These are phyloP conservation scores for Blastobotrys proliferans DNA, from an alignment of 1,139 yeast genomes.

Conservation along the genomic window DNA sequence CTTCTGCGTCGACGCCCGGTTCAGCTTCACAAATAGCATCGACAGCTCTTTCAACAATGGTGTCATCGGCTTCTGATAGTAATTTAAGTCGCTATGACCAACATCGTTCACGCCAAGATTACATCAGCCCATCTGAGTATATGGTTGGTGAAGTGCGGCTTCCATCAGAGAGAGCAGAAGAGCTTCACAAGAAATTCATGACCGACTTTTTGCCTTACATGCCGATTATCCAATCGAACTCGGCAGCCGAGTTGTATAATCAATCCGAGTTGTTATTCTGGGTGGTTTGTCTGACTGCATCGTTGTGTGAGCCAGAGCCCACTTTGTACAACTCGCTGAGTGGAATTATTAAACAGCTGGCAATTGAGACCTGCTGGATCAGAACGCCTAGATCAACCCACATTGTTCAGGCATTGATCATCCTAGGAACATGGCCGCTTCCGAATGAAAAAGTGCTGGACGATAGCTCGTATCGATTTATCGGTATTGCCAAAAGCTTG, in stretches of 20 bases:
- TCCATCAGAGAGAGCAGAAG: slow-evolving; percentile 62
- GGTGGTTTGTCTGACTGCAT: slow-evolving; percentile 85
- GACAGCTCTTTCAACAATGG: slow-evolving; percentile 9
- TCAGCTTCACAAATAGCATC: neutral
- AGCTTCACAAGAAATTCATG: slow-evolving; percentile 66
- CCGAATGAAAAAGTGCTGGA: slow-evolving; percentile 92
- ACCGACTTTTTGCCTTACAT: slow-evolving; percentile 66
- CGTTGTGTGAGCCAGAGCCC: slow-evolving; percentile 84
- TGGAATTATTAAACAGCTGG: slow-evolving; percentile 75
- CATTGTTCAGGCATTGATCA: slow-evolving; percentile 81
- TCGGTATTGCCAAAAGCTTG: slow-evolving; percentile 79
- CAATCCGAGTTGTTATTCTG: slow-evolving; percentile 85
- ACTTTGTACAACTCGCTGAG: slow-evolving; percentile 72
- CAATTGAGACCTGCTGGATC: slow-evolving; percentile 91
- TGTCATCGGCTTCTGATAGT: slow-evolving; percentile 11
- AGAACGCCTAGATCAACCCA: slow-evolving; percentile 92
- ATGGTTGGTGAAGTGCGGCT: slow-evolving; percentile 70
- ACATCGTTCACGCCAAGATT: neutral
- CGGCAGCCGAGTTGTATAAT: slow-evolving; percentile 73
- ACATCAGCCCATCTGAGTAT: slow-evolving; percentile 35
- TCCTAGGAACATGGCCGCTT: slow-evolving; percentile 85
- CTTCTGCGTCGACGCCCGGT: neutral
- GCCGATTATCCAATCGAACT: slow-evolving; percentile 69
- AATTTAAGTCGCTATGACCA: neutral
- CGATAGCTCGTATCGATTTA: slow-evolving; percentile 85